These are phyloP conservation scores for Stemphylium vesicarium DNA, from an alignment of 2,329 filamentous ascomycete species.

Conservation along the genomic window DNA sequence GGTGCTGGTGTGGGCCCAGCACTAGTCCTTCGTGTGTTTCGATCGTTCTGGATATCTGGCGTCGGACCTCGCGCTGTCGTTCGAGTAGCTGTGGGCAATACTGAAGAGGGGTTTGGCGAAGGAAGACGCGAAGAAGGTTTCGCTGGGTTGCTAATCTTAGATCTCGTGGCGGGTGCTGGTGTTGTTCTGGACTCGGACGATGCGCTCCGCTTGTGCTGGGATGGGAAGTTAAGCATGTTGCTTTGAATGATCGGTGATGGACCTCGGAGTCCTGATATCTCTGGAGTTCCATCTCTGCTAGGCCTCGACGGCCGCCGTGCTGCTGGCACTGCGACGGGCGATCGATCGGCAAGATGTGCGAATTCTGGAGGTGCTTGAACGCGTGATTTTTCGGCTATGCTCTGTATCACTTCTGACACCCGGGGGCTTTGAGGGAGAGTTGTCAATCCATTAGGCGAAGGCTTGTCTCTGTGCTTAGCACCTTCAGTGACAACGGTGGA, in stretches of 20 bases:
- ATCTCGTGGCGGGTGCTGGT: slow-evolving; percentile 21
- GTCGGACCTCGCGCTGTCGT: slow-evolving; percentile 40
- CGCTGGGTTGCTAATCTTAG: slow-evolving; percentile 33
- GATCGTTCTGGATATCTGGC: slow-evolving; percentile 50
- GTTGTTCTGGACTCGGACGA: slow-evolving; percentile 53
- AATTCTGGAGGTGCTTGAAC: slow-evolving; percentile 47
- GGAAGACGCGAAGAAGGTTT: slow-evolving; percentile 48
- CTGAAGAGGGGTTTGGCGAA: slow-evolving; percentile 47
- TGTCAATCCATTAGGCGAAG: slow-evolving; percentile 34
- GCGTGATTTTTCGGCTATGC: slow-evolving; percentile 17
- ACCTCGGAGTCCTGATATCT: slow-evolving; percentile 52
- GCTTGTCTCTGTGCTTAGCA: slow-evolving; percentile 52
- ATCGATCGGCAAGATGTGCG: slow-evolving; percentile 68
- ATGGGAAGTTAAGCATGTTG: slow-evolving; percentile 58
- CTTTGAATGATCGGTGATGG: slow-evolving; percentile 63
- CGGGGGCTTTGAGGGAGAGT: slow-evolving; percentile 62
- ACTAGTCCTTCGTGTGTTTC: slow-evolving; percentile 39
- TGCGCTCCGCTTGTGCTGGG: slow-evolving; percentile 58
- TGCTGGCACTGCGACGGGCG: slow-evolving; percentile 54
- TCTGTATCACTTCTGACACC: slow-evolving; percentile 9
- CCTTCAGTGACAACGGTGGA: slow-evolving; percentile 68
- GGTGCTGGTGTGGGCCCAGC: slow-evolving; percentile 49
- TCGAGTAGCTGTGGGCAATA: slow-evolving; percentile 31
- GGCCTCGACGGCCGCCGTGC: slow-evolving; percentile 55
- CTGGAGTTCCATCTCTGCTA: slow-evolving; percentile 55